Base-by-base conservation (phyloP, 1,284 basidiomycete genomes). In the Afroboletus lepidellus region DNA sequence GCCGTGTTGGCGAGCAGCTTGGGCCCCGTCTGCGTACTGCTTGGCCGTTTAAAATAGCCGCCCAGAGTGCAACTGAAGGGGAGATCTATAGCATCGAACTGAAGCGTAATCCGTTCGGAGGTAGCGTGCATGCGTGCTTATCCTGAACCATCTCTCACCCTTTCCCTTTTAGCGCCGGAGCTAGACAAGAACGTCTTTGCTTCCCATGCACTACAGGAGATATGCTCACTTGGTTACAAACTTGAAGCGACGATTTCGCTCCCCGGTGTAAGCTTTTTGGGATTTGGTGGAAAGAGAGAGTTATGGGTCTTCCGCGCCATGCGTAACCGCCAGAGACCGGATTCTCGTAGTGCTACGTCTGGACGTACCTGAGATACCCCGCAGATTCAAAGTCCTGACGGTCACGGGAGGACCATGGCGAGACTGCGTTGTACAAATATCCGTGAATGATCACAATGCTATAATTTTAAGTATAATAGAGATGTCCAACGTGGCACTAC, bases 31-130 rank as follows among this genome's bases (percentile, higher is more conserved):
- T 83, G 21, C 75, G 75, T 32, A 66, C 54, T 18, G 70, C 71
- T 34, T 75, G 84, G 57, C 82, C 79, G 1, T 74, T 73, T 47
- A 77, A 76, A 55, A 72, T 85, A 46, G 66, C 71, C 1, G 71
- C 74, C 5, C 78, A 84, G 38, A 71, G 76, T 23, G 70, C 72
- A 5, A 70, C 72, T 12, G 77, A 79, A 51, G 77, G 77, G 9
- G 73, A 78, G 27, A 68, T 77, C 9, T 76, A 81, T 56, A 72
- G 78, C 6, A 72, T 85, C 46, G 77, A 81, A 53, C 60, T 79
- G 30, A 73, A 71, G 57, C 63, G 64, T n/a, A 66, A 69, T 39
- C 55, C 69, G 44, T 69, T 70, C 49, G 74, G 73, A 62, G 69
- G 77, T 79, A 42, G 70, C 59, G 41, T 47, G 4, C 21, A 46